Base-by-base conservation (phyloP, 1,139 yeast species). In the Candida buenavistaensis region DNA sequence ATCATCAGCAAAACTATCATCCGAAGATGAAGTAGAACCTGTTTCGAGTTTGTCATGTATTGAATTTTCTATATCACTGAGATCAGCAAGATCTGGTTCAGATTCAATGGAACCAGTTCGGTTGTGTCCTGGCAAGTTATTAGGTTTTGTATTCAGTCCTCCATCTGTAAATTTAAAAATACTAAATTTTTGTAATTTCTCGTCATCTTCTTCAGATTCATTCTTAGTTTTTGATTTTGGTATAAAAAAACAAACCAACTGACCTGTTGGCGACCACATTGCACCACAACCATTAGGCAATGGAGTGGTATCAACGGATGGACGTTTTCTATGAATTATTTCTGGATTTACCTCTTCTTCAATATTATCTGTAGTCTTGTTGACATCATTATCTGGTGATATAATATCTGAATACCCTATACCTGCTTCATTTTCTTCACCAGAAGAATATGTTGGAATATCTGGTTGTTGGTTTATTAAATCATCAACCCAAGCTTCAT, bases 271-370 rank as follows among this genome's bases (percentile, higher is more conserved):
- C 0, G 94, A 72, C 96, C 97, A 89, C 0, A 78, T 68, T 0
- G 95, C 96, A 7, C 97, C 96, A 64, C 96, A 89, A 3, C 92
- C 95, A 52, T 86, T 88, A 0, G 97, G 96, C 3, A 89, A 72
- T 0, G 97, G 97, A 0, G 96, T 87, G 24, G 89, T 81, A 51
- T 88, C 96, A 49, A 80, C 76, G 11, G 41, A 39, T 10, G 32
- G 30, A 8, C 26, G 28, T 14, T 33, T 24, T 22, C 14, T 24
- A 14, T n/a, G n/a, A 23, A 26, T 24, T 15, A 23, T n/a, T n/a
- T n/a, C n/a, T n/a, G n/a, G n/a, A n/a, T n/a, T n/a, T n/a, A n/a
- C n/a, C n/a, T n/a, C n/a, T n/a, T n/a, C n/a, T n/a, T n/a, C n/a
- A n/a, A n/a, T n/a, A n/a, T n/a, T n/a, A n/a, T n/a, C n/a, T n/a